A percentile compares a stretch with the other conserved stretches of the same genome.
Conservation (phyloP, 192 early-diverging fungal species). For the Endogone sp. region DNA sequence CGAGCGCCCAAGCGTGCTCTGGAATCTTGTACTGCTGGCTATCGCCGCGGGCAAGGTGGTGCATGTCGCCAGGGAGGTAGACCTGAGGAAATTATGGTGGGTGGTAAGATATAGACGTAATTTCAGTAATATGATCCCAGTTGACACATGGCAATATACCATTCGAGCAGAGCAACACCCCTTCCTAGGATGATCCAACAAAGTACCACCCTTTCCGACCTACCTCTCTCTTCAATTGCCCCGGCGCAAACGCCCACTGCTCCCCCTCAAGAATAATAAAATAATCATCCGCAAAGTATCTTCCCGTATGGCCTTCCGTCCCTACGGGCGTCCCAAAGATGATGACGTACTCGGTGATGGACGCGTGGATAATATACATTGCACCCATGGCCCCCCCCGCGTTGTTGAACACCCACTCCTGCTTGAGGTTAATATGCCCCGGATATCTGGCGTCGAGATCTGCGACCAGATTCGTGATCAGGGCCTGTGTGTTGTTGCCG, state of each 20-base stretch:
- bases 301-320: slow-evolving; percentile 42
- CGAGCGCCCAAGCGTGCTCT: slow-evolving; percentile 38
- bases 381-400: slow-evolving; percentile 46
- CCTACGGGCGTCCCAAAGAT: slow-evolving; percentile 43
- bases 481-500: slow-evolving; percentile 21
- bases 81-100: slow-evolving; percentile 18
- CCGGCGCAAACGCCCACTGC: slow-evolving; percentile 38
- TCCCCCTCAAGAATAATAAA: slow-evolving; percentile 43
- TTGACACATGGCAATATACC: background rate
- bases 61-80: slow-evolving; percentile 33
- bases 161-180: background rate
- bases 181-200: too few relatives aligned
- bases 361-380: slow-evolving; percentile 42
- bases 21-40: slow-evolving; percentile 44
- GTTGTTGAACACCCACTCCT: slow-evolving; percentile 47
- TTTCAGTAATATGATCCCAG: too few relatives aligned
- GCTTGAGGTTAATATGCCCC: slow-evolving; percentile 30
- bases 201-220: background rate
- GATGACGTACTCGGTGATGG: slow-evolving; percentile 42
- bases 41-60: slow-evolving; percentile 33
- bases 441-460: slow-evolving; percentile 31
- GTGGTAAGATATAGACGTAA: too few relatives aligned
- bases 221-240: slow-evolving; percentile 31
- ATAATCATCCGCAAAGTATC: slow-evolving; percentile 39
- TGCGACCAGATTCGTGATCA: slow-evolving; percentile 28